Percentiles rank a stretch among this genome's conserved stretches.
These are phyloP conservation scores for Sporothrix dimorphospora DNA, from an alignment of 2,329 filamentous ascomycete species.

Conservation along the genomic window DNA sequence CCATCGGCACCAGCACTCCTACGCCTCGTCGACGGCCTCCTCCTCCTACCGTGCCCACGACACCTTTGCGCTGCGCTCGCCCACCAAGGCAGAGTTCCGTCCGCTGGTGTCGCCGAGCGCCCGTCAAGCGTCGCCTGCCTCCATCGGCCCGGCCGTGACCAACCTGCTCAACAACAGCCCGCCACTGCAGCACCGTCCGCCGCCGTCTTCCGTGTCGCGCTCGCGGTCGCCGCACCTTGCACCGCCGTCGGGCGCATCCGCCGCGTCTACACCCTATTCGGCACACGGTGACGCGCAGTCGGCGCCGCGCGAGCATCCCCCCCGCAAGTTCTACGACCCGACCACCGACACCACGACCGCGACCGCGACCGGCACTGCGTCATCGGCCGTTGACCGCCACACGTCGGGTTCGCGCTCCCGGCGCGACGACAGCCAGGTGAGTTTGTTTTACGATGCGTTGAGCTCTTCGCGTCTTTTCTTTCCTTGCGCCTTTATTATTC, in stretches of 20 bases:
- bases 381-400: conserved; percentile 47
- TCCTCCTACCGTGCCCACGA: conserved; percentile 37
- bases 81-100: conserved; percentile 49
- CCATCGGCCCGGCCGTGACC: conserved; percentile 33
- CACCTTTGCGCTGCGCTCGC: conserved; percentile 55
- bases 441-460: conserved; percentile 25
- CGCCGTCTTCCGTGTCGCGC: conserved; percentile 32
- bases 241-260: not conserved
- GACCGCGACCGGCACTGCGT: conserved; percentile 39
- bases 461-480: not conserved
- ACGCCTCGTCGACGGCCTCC: conserved; percentile 12
- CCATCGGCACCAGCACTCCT: conserved; percentile 27
- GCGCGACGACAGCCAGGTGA: conserved; percentile 48
- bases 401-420: conserved; percentile 51
- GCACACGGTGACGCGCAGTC: conserved; percentile 21
- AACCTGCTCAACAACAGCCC: conserved; percentile 36
- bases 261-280: conserved; percentile 10
- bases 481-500: not conserved
- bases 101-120: conserved; percentile 25
- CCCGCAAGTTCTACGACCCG: conserved; percentile 57
- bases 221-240: conserved; percentile 31
- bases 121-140: conserved; percentile 38
- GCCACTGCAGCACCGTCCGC: conserved; percentile 35
- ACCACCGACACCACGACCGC: conserved; percentile 54
- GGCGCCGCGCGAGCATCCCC: conserved; percentile 24